Base-by-base conservation (phyloP, 257 asterid genomes). In the Hygrophila difformis region DNA sequence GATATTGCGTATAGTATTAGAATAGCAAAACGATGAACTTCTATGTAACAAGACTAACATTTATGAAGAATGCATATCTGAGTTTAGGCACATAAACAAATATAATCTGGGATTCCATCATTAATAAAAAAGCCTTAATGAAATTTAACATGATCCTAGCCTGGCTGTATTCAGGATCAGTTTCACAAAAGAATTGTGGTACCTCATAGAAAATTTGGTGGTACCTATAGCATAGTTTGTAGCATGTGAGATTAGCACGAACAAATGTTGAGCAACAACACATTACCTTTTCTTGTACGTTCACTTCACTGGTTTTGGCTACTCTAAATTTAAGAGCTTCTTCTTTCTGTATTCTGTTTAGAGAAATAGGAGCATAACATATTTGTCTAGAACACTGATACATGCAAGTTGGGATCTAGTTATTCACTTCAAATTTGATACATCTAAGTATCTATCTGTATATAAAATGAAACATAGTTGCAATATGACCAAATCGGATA, bases 271-370 rank as follows among this genome's bases (percentile, higher is more conserved):
- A 33, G 22, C 51, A 34, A 52, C 37, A 63, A n/a, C 10, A 2
- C 7, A 3, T 57, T 69, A 89, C 98, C 93, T 71, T 73, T 69
- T 89, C 94, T 47, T 71, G 67, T 45, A 61, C 74, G 61, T 62
- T 40, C 52, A 86, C 77, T 63, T 89, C 96, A 44, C 68, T 60
- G 47, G 81, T 63, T 72, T 85, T 89, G 62, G 75, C 18, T 21
- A 68, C 49, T 10, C 93, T 93, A 57, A 74, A 82, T 51, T 66
- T 68, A 56, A 79, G 84, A 63, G 96, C 96, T 62, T 81, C 94
- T 66, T 82, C 92, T 61, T 74, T 85, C 60, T 89, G 98, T 48
- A 45, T 12, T 71, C 96, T 85, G 74, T 56, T 51, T 53, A n/a
- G n/a, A n/a, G n/a, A n/a, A n/a, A n/a, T n/a, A n/a, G 56, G 44